phyloP scores from a whole-genome alignment of 2,329 filamentous ascomycete genomes.

The Ambrosiella xylebori region DNA sequence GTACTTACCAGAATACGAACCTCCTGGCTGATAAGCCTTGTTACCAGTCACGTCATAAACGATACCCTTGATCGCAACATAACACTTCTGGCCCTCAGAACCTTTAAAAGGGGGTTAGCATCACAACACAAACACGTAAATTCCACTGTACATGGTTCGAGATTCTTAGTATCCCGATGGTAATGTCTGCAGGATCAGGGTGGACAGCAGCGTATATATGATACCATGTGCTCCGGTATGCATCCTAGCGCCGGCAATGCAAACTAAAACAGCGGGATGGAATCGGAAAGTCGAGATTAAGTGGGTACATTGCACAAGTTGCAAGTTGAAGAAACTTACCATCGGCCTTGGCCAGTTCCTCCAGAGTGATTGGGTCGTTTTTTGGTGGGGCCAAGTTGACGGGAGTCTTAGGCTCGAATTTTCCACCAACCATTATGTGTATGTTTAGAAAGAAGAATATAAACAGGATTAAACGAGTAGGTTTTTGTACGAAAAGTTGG shows the following conservation, averaged over 20 bases:
- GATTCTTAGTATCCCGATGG: too few relatives aligned
- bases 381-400: slow-evolving; percentile 70
- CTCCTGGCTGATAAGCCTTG: slow-evolving; percentile 64
- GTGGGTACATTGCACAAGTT: background rate
- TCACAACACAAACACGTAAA: background rate
- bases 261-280: background rate
- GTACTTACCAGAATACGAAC: slow-evolving; percentile 63
- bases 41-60: slow-evolving; percentile 92
- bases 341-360: slow-evolving; percentile 65
- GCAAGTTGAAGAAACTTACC: slow-evolving; percentile 37
- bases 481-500: background rate
- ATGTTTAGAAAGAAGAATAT: background rate
- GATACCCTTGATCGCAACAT: slow-evolving; percentile 63
- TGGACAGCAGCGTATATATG: background rate
- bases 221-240: background rate
- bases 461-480: background rate
- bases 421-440: slow-evolving; percentile 33
- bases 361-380: slow-evolving; percentile 64
- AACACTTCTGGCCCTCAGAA: slow-evolving; percentile 44
- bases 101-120: slow-evolving; percentile 28
- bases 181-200: background rate
- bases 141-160: too few relatives aligned
- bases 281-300: background rate
- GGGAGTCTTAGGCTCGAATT: slow-evolving; percentile 63
- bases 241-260: background rate